Base-by-base conservation (phyloP, 352 stramenopile genomes). In the Salisapilia sapeloensis region DNA sequence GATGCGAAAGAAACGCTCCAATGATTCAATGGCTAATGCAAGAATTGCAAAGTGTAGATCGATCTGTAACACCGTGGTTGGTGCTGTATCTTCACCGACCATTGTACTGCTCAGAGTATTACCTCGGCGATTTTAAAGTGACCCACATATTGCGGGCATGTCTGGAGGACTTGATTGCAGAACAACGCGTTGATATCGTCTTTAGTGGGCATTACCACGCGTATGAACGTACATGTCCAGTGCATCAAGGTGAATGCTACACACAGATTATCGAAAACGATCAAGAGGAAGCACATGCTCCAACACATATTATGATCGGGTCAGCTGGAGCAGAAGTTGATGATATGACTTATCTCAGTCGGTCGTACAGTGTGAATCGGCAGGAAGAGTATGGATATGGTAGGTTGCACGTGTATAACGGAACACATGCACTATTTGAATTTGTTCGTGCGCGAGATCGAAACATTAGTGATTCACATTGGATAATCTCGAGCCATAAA, bases 301-400 rank as follows among this genome's bases (percentile, higher is more conserved):
- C 56, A 1, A 39, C 44, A 7, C 53, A 65, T 31, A 45, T 69
- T 30, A 69, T 65, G 53, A 43, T 69, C 24, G 56, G 56, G 23
- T 62, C 56, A 8, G 56, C 42, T 6, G 56, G 53, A n/a, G 52
- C 48, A 3, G 52, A 52, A 33, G 29, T 69, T 4, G 56, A 69
- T 36, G 43, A 60, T 12, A 41, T 49, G 2, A 31, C 46, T 13
- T 63, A 58, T 29, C 16, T 43, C 19, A 15, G 7, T 3, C 21
- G 17, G 3, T 15, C 14, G 8, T 67, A 53, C 52, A 59, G 48
- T 20, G 29, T 14, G 4, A 45, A 45, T n/a, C 23, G 31, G 2
- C 45, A 53, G 30, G 42, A 53, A 22, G 46, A 55, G 25, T 64
- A 59, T 27, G 56, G 52, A 11, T 55, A 67, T 33, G 52, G 45